phyloP scores from a whole-genome alignment of 768 basidiomycete species.

The Asterophora parasitica region DNA sequence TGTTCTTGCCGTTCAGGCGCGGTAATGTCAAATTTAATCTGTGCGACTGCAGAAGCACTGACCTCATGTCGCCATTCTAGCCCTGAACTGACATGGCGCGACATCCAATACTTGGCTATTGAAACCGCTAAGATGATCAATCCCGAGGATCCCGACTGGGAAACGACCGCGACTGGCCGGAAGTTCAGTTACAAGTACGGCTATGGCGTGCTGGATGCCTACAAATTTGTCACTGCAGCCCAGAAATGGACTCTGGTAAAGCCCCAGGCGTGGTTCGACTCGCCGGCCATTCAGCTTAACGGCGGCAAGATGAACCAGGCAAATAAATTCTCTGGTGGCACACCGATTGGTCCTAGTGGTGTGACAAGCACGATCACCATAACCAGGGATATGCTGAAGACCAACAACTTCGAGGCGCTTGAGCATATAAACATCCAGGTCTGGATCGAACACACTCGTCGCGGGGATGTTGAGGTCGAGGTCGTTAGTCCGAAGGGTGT shows the following conservation, averaged over 20 bases:
- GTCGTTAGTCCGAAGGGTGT: conserved; percentile 81
- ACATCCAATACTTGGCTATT: conserved; percentile 87
- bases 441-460: conserved; percentile 79
- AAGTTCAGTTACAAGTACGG: conserved; percentile 87
- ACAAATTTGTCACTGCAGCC: conserved; percentile 75
- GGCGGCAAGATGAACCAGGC: conserved; percentile 51
- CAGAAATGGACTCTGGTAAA: conserved; percentile 83
- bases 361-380: conserved; percentile 64
- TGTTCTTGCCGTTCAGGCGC: conserved; percentile 80
- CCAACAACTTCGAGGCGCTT: conserved; percentile 78
- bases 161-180: conserved; percentile 65
- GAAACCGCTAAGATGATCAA: conserved; percentile 75
- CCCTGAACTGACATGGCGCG: conserved; percentile 97
- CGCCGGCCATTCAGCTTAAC: conserved; percentile 63
- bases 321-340: conserved; percentile 56
- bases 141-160: conserved; percentile 90
- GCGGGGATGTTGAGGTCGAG: conserved; percentile 94
- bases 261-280: conserved; percentile 86
- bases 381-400: conserved; percentile 57
- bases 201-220: conserved; percentile 84
- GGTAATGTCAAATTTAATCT: conserved; percentile 40
- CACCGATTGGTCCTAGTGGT: conserved; percentile 59
- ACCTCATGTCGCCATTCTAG: conserved; percentile 29
- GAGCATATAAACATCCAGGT: conserved; percentile 93
- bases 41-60: too few species aligned